These are phyloP conservation scores for Protea cynaroides DNA, from an alignment of 164 flowering plant genomes.

Conservation along the genomic window DNA sequence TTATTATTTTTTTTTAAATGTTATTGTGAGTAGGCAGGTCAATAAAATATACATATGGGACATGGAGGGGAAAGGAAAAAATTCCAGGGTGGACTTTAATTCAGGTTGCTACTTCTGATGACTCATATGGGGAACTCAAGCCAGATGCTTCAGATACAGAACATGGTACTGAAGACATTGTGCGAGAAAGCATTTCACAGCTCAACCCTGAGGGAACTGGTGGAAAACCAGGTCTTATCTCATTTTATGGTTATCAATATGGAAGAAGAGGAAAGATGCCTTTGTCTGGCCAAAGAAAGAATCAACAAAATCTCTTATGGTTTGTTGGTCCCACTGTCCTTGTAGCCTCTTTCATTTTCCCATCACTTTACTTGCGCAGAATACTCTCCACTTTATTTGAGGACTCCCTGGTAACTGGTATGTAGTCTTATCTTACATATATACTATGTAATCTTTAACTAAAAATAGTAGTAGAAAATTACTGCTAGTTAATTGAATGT, in stretches of 20 bases:
- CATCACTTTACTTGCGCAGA: conserved; percentile 79
- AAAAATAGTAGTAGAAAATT: background rate
- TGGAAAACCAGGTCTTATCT: conserved; percentile 80
- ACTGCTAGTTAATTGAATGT: background rate
- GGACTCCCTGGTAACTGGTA: conserved; percentile 91
- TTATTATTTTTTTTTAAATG: conserved; percentile 1
- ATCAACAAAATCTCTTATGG: conserved; percentile 44
- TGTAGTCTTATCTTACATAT: background rate
- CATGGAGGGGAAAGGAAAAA: conserved; percentile 16
- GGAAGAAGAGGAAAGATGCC: conserved; percentile 23
- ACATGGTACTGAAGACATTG: conserved; percentile 25
- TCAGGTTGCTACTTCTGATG: conserved; percentile 41
- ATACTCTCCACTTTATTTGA: conserved; percentile 78
- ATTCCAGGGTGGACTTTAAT: conserved; percentile 20
- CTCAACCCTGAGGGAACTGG: conserved; percentile 24
- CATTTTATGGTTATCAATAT: conserved; percentile 52
- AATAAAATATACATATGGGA: conserved; percentile 20
- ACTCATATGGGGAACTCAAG: conserved; percentile 25
- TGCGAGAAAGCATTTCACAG: conserved; percentile 21
- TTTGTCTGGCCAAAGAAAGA: conserved; percentile 21
- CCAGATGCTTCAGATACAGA: conserved; percentile 32
- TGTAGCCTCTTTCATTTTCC: conserved; percentile 86
- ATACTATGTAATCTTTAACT: background rate
- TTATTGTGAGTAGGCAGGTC: conserved; percentile 21
- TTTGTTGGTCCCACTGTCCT: conserved; percentile 79